Evolutionary conservation across 148 eudicot genomes (phyloP), one percentile per base, ranked within the genome.

Genomic region (Chenopodium formosanum): DNA sequence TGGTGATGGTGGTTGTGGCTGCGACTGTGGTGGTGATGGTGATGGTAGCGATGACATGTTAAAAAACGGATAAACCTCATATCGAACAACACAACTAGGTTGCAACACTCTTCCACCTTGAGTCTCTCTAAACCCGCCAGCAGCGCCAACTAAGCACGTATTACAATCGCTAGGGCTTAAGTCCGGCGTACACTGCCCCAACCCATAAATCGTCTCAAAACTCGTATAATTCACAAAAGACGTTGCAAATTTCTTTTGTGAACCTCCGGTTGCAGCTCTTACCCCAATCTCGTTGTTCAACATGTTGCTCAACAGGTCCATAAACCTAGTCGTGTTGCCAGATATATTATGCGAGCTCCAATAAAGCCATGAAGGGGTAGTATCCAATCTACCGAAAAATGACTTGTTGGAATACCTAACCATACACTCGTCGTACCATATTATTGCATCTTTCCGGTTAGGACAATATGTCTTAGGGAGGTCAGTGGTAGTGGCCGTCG

Each of bases 31-130:
- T 4, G 37, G 4, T 34, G 37, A 4, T 34, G 37, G 46, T 2
- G 75, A 22, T 20, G 76, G 14, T 7, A 75, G 56, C 60, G 37
- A 60, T 53, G 76, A 31, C 32, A 20, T 60, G 20, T 81, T 68
- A 48, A 74, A 85, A 47, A 87, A 89, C 0, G 86, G 78, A 22
- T 82, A 71, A 0, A 34, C n/a, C 68, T 87, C 86, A 3, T 78
- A 87, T 7, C 90, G 75, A 60, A 80, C 62, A 63, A 9, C 11
- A 70, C 91, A 89, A n/a, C 91, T 87, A 8, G 81, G 70, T 60
- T 13, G 32, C 74, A 83, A 64, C 20, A 77, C n/a, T 32, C 81
- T 44, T 1, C 56, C 82, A 50, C 87, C 88, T n/a, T 40, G 9
- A 1, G n/a, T 64, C 29, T 9, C 1, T 0, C 31, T 7, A 19